Evolutionary conservation across 78 protist species (phyloP).

Genomic region (Polysphondylium violaceum): DNA sequence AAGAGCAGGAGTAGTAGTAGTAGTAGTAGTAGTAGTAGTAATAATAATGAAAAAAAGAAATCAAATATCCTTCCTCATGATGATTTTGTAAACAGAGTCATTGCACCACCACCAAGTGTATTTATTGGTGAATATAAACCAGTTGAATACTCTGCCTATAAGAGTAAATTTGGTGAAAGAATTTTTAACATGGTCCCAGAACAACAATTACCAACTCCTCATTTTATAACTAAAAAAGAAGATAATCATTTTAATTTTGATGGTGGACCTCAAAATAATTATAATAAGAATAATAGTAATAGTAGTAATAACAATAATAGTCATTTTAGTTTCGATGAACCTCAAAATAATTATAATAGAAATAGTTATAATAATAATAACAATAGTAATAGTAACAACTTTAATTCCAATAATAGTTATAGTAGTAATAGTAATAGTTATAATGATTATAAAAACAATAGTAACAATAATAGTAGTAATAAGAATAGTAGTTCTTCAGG

Average conservation of each 20-base stretch:
- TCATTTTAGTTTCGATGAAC: not conserved
- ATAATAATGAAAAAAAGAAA: too few relatives aligned
- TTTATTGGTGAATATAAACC: conserved; percentile 16
- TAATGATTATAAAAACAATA: not conserved
- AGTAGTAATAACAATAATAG: not conserved
- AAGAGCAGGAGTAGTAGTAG: conserved; percentile 1
- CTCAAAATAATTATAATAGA: not conserved
- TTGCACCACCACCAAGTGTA: conserved; percentile 33
- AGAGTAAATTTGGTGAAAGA: conserved; percentile 65
- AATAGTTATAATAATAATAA: not conserved
- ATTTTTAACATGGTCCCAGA: conserved; percentile 7
- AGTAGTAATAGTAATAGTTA: conserved; percentile 3
- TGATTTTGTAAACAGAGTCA: not conserved
- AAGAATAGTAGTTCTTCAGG: not conserved
- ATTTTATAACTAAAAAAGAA: not conserved
- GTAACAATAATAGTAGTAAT: not conserved
- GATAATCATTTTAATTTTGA: not conserved
- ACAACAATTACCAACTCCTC: not conserved
- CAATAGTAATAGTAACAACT: conserved; percentile 7
- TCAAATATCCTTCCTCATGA: not conserved
- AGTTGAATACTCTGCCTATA: not conserved
- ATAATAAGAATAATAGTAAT: conserved; percentile 1
- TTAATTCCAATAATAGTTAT: not conserved
- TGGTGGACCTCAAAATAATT: not conserved
- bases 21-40: not conserved